Conservation (phyloP, 2,329 filamentous ascomycete species). For the Phoma sp. region DNA sequence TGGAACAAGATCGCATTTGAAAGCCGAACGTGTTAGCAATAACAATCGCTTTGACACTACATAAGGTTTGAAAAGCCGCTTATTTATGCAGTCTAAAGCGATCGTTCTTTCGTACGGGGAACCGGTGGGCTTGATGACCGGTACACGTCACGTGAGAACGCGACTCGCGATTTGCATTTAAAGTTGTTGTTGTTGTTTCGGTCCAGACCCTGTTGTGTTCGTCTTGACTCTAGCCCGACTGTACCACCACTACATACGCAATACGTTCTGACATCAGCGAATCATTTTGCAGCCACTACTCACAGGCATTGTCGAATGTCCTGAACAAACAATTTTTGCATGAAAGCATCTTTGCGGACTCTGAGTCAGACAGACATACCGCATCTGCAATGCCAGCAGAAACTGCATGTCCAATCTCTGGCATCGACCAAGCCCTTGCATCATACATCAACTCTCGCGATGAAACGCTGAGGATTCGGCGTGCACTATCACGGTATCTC, state of each 20-base stretch:
- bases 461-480: slow-evolving; percentile 46
- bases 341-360: neutral
- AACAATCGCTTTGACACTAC: no score
- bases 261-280: no score
- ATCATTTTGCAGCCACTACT: no score
- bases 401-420: slow-evolving; percentile 45
- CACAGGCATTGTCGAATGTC: no score
- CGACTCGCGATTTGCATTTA: neutral
- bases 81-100: no score
- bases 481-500: slow-evolving; percentile 41
- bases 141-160: slow-evolving; percentile 6
- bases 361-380: neutral
- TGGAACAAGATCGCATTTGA: no score
- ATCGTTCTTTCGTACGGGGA: no score
- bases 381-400: slow-evolving; percentile 27
- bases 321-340: no score
- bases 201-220: neutral
- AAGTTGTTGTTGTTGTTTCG: neutral
- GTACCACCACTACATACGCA: slow-evolving; percentile 7
- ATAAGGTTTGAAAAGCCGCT: no score
- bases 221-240: neutral
- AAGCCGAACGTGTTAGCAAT: no score
- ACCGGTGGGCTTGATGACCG: no score
- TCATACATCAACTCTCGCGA: slow-evolving; percentile 46
- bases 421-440: slow-evolving; percentile 44